Percentiles rank a stretch among this genome's conserved stretches.
These are phyloP conservation scores for Fallopia convolvulus DNA, from an alignment of 148 eudicot species.

Conservation along the genomic window DNA sequence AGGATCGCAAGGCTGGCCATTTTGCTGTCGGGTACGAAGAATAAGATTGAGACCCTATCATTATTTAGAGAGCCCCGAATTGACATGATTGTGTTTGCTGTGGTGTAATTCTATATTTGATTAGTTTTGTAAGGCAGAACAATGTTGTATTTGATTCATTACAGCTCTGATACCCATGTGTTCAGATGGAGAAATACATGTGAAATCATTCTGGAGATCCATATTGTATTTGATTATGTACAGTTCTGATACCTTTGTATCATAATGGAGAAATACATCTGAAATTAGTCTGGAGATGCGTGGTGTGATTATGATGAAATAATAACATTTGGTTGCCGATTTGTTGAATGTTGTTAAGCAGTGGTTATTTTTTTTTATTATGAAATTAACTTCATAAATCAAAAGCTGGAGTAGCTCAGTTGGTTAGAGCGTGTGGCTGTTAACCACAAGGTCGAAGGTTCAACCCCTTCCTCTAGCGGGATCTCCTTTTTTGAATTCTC, in stretches of 20 bases:
- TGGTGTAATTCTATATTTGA: not conserved
- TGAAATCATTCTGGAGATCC: not conserved
- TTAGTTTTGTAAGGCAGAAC: not conserved
- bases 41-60: not conserved
- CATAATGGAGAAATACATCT: not conserved
- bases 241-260: not conserved
- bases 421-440: slow-evolving; percentile 61
- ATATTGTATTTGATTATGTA: not conserved
- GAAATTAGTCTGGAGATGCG: not conserved
- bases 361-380: not conserved
- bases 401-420: slow-evolving; percentile 46
- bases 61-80: not conserved
- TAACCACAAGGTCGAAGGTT: slow-evolving; percentile 62
- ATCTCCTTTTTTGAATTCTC: not conserved
- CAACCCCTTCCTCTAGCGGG: slow-evolving; percentile 47
- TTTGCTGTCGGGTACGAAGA: slow-evolving; percentile 31
- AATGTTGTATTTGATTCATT: not conserved
- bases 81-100: not conserved
- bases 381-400: not conserved
- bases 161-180: not conserved
- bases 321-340: not conserved
- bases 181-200: not conserved
- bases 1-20: slow-evolving; percentile 51
- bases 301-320: not conserved
- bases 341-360: not conserved